Evolutionary conservation across 805 yeast species (phyloP), one percentile per base, ranked within the genome.

Genomic region (Saccharomycopsis javanensis): DNA sequence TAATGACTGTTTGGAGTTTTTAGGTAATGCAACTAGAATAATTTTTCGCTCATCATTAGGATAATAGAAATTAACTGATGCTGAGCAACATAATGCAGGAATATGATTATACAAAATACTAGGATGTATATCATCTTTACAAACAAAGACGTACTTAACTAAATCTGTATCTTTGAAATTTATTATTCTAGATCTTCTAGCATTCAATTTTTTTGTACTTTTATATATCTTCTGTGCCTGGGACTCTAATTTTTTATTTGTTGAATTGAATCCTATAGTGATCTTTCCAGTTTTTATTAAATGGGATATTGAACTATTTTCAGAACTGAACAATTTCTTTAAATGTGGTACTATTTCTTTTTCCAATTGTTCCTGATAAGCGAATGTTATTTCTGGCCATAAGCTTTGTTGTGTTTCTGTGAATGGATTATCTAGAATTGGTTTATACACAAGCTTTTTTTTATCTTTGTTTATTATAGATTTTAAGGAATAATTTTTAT

Each of bases 351-450:
- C 5, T n/a, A 56, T 53, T 20, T 56, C 20, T 16, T 35, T 27
- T 6, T 31, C 34, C 18, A 16, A 10, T n/a, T 34, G 54, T 27
- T 27, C 45, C 38, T 27, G 7, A 5, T 28, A n/a, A 8, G n/a
- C 5, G 20, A 3, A 15, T 1, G 38, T 52, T 4, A 50, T 18
- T 5, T 33, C 31, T 4, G 55, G 54, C 56, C 53, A 50, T 23
- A 53, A 13, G 15, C 16, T 42, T 11, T 11, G 48, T 8, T 42
- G 28, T 2, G 48, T 35, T 42, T 48, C 54, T 10, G 33, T 34
- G 31, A 35, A 59, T n/a, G 61, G 61, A 11, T 52, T 54, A n/a
- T 59, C 61, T 51, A 59, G 51, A 20, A 59, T 50, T 15, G 61
- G 61, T 18, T 56, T 56, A 15, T 51, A 59, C 23, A 54, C 57